Conservation (phyloP, 495 filamentous ascomycete genomes). For the Geoglossum glabrum region DNA sequence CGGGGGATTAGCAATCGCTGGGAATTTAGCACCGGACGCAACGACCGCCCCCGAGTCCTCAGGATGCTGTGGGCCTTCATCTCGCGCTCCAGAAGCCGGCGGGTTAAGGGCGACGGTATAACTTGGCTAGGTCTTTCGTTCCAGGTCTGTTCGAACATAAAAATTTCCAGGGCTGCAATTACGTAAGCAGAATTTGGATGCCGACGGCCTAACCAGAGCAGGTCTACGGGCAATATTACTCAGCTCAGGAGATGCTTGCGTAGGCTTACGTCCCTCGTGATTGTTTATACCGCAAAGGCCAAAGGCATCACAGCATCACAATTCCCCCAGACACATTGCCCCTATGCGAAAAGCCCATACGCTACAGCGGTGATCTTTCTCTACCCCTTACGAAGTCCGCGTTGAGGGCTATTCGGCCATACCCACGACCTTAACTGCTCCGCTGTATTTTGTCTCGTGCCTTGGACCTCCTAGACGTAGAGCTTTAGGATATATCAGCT, state of each 20-base stretch:
- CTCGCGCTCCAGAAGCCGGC: background rate
- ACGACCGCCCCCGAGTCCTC: slow-evolving; percentile 8
- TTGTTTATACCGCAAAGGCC: too few relatives aligned
- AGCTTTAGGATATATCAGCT: background rate
- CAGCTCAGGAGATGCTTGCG: too few relatives aligned
- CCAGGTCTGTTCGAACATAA: background rate
- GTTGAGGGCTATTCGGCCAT: too few relatives aligned
- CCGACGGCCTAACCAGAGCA: background rate
- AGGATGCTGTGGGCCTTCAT: slow-evolving; percentile 18
- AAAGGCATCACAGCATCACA: too few relatives aligned
- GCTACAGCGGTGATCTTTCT: background rate
- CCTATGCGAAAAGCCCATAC: background rate
- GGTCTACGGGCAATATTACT: background rate
- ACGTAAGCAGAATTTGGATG: too few relatives aligned
- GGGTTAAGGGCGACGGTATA: background rate
- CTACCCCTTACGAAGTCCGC: too few relatives aligned
- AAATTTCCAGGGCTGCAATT: background rate
- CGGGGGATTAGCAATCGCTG: background rate
- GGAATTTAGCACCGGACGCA: slow-evolving; percentile 7
- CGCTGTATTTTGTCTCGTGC: background rate
- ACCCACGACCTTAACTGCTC: background rate
- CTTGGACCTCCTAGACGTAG: background rate
- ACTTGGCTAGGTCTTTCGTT: background rate
- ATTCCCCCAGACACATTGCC: too few relatives aligned
- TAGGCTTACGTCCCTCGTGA: too few relatives aligned